Percentiles rank a stretch among this genome's conserved stretches.
phyloP scores from a whole-genome alignment of 352 stramenopile genomes.

The Pythium sp. region DNA sequence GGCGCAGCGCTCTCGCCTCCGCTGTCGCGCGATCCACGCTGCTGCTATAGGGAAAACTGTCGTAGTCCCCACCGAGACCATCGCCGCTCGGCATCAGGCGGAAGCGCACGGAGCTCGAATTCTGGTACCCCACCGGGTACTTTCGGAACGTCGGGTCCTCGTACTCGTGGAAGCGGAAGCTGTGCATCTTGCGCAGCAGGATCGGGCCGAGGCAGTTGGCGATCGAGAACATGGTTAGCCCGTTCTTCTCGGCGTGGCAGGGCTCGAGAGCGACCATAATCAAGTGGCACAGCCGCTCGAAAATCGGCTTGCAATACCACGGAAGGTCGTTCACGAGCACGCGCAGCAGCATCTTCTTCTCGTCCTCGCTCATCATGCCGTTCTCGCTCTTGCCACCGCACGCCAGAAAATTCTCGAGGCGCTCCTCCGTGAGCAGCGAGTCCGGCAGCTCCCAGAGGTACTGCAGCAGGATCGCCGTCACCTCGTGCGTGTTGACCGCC shows the following conservation, averaged over 20 bases:
- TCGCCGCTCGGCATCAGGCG: slow-evolving; percentile 43
- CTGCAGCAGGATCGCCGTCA: slow-evolving; percentile 72
- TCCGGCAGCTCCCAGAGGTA: slow-evolving; percentile 85
- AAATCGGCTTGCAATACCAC: slow-evolving; percentile 74
- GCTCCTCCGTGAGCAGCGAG: slow-evolving; percentile 68
- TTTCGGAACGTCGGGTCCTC: slow-evolving; percentile 65
- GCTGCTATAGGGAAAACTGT: slow-evolving; percentile 33
- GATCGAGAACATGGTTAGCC: slow-evolving; percentile 62
- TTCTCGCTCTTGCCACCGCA: slow-evolving; percentile 32
- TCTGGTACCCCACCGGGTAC: slow-evolving; percentile 72
- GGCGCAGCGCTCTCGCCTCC: slow-evolving; percentile 43
- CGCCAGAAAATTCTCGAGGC: slow-evolving; percentile 65
- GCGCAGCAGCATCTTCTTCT: slow-evolving; percentile 56
- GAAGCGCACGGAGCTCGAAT: slow-evolving; percentile 42
- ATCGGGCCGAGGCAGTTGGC: slow-evolving; percentile 65
- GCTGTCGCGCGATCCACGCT: slow-evolving; percentile 30
- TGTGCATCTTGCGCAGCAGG: slow-evolving; percentile 51
- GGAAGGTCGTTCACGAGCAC: slow-evolving; percentile 80
- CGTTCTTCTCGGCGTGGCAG: slow-evolving; percentile 59
- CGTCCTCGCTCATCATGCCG: slow-evolving; percentile 47
- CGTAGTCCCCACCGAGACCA: slow-evolving; percentile 18
- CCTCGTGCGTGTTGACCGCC: slow-evolving; percentile 75
- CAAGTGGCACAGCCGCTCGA: slow-evolving; percentile 71
- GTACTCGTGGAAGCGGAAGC: slow-evolving; percentile 63
- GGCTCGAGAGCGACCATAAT: slow-evolving; percentile 60